Conservation (phyloP, 352 stramenopile genomes). For the Phytopythium vexans region DNA sequence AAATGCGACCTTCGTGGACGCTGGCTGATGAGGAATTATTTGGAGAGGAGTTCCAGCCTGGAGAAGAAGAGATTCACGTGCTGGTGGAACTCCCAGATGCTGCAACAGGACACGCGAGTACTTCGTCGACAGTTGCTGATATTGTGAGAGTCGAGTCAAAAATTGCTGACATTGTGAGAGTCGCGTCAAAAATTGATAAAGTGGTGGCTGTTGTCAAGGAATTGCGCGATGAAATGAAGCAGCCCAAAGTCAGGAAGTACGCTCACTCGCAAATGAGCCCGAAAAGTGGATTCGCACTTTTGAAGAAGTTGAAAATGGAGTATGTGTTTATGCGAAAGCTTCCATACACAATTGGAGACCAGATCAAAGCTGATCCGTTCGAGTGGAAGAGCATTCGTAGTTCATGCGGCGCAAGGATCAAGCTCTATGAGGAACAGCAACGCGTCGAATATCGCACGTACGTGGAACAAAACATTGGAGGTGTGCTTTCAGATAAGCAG, state of each 20-base stretch:
- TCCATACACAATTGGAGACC: conserved; percentile 12
- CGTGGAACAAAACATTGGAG: conserved; percentile 32
- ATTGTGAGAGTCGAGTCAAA: too few relatives aligned
- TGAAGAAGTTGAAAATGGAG: conserved; percentile 25
- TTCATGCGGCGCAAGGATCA: conserved; percentile 6
- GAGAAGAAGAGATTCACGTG: too few relatives aligned
- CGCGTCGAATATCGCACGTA: conserved; percentile 22
- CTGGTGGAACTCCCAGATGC: too few relatives aligned
- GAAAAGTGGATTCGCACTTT: conserved; percentile 15
- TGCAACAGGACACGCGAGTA: too few relatives aligned
- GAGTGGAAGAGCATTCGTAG: conserved; percentile 19
- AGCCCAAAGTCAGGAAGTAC: conserved; percentile 22
- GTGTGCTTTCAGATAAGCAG: conserved; percentile 21
- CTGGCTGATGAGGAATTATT: too few relatives aligned
- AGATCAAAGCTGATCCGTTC: conserved; percentile 15
- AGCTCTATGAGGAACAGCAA: conserved; percentile 32
- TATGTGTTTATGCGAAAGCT: conserved; percentile 6
- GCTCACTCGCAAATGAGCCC: conserved; percentile 19
- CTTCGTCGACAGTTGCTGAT: too few relatives aligned
- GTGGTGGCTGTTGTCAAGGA: too few relatives aligned
- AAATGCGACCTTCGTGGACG: too few relatives aligned
- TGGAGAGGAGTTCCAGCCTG: too few relatives aligned
- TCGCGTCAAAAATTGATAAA: too few relatives aligned
- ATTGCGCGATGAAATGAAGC: conserved; percentile 13
- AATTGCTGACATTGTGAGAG: too few relatives aligned